Conservation (phyloP, 169 alveolate genomes). For the Plasmodium falciparum region DNA sequence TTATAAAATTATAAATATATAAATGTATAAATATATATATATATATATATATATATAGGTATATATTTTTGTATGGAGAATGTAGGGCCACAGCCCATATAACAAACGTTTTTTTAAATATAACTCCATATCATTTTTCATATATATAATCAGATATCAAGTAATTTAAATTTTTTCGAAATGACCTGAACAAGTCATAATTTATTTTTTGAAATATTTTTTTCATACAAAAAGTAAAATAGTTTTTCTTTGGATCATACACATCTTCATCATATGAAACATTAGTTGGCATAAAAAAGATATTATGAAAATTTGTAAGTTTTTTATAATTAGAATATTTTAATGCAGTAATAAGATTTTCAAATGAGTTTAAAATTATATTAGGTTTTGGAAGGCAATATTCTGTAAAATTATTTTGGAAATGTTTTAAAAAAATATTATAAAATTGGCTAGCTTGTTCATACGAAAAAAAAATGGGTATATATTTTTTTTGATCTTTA, state of each 20-base stretch:
- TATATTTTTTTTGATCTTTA: constrained; percentile 39
- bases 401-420: constrained; percentile 26
- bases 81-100: too few species aligned
- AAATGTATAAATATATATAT: neutral
- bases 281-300: constrained; percentile 51
- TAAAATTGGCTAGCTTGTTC: constrained; percentile 63
- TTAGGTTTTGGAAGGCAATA: constrained; percentile 60
- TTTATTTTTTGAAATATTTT: constrained; percentile 56
- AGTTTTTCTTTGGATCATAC: neutral
- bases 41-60: too few species aligned
- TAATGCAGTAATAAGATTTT: constrained; percentile 30
- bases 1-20: too few species aligned
- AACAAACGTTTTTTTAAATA: too few species aligned
- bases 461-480: constrained; percentile 65
- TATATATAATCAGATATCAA: constrained; percentile 59
- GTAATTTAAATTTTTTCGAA: constrained; percentile 63
- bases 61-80: neutral
- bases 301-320: constrained; percentile 22
- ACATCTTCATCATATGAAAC: constrained; percentile 22
- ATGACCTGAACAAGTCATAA: constrained; percentile 72
- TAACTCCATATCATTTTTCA: neutral
- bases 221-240: constrained; percentile 34
- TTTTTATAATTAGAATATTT: constrained; percentile 43
- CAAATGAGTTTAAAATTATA: constrained; percentile 47
- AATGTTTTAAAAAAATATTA: constrained; percentile 33